Conservation (phyloP, 2,329 filamentous ascomycete species). For the Cercospora brassicicola region DNA sequence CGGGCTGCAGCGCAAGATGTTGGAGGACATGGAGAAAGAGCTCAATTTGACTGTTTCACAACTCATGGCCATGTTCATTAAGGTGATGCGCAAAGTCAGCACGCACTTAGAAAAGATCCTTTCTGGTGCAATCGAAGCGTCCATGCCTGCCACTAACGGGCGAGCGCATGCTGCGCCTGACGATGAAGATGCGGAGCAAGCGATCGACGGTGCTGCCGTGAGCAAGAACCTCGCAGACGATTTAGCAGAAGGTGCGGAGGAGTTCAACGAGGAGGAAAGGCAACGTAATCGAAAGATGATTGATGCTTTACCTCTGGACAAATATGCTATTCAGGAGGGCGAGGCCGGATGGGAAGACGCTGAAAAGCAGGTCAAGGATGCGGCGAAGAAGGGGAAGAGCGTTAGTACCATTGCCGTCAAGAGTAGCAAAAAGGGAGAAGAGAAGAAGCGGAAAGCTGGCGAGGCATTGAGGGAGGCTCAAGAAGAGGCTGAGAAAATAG, state of each 20-base stretch:
- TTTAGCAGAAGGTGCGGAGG: slow-evolving; percentile 77
- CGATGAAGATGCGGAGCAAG: slow-evolving; percentile 40
- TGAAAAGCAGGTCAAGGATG: slow-evolving; percentile 69
- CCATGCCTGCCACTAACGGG: slow-evolving; percentile 48
- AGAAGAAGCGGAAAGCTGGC: slow-evolving; percentile 41
- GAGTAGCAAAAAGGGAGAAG: slow-evolving; percentile 28
- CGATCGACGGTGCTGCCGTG: slow-evolving; percentile 52
- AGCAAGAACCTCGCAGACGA: slow-evolving; percentile 71
- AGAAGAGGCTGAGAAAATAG: slow-evolving; percentile 38
- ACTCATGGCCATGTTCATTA: slow-evolving; percentile 94
- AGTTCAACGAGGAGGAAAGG: slow-evolving; percentile 64
- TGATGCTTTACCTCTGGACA: slow-evolving; percentile 83
- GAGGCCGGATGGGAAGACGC: slow-evolving; percentile 58
- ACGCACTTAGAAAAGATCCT: slow-evolving; percentile 74
- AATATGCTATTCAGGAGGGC: slow-evolving; percentile 62
- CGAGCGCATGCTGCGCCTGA: slow-evolving; percentile 22
- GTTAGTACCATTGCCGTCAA: slow-evolving; percentile 71
- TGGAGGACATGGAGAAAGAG: slow-evolving; percentile 79
- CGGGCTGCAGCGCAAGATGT: slow-evolving; percentile 84
- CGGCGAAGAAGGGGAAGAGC: slow-evolving; percentile 46
- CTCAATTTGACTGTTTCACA: slow-evolving; percentile 72
- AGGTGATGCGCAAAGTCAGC: slow-evolving; percentile 86
- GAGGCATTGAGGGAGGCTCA: slow-evolving; percentile 40
- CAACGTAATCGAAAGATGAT: slow-evolving; percentile 86
- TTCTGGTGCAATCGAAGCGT: slow-evolving; percentile 61